Evolutionary conservation across 2,329 filamentous ascomycete species (phyloP).

Genomic region (Alternaria atra): DNA sequence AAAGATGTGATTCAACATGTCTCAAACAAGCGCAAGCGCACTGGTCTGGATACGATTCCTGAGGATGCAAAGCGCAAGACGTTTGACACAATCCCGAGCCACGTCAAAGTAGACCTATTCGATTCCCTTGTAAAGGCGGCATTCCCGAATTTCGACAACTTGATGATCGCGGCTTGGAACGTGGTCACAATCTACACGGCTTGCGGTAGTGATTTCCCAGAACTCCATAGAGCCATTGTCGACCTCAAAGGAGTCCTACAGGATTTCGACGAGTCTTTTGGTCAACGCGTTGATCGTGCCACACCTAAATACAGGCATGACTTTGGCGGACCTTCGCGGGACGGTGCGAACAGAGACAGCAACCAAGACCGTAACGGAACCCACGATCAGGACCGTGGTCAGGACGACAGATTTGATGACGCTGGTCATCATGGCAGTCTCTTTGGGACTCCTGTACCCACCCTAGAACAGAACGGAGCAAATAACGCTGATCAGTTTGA

Average conservation of each 20-base stretch:
- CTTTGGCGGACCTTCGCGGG: background rate
- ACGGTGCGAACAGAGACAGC: background rate
- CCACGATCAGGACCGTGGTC: background rate
- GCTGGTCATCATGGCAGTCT: background rate
- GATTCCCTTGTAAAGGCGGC: slow-evolving; percentile 35
- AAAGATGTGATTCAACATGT: slow-evolving; percentile 30
- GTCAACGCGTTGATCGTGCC: slow-evolving; percentile 2
- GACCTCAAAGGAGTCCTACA: slow-evolving; percentile 38
- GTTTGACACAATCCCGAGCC: slow-evolving; percentile 32
- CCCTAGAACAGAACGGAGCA: background rate
- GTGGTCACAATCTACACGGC: slow-evolving; percentile 40
- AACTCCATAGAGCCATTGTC: slow-evolving; percentile 35
- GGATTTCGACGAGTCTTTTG: slow-evolving; percentile 34
- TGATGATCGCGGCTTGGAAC: slow-evolving; percentile 46
- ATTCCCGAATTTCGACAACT: slow-evolving; percentile 42
- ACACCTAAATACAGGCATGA: slow-evolving; percentile 9
- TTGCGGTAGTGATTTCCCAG: slow-evolving; percentile 37
- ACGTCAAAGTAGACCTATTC: slow-evolving; percentile 41
- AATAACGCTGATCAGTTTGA: background rate
- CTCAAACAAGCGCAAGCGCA: slow-evolving; percentile 37
- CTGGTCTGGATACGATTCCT: slow-evolving; percentile 34
- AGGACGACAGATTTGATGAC: background rate
- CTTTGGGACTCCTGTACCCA: background rate
- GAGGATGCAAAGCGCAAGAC: slow-evolving; percentile 32
- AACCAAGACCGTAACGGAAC: background rate